Conservation (phyloP, 768 basidiomycete genomes). For the Pholiota molesta region DNA sequence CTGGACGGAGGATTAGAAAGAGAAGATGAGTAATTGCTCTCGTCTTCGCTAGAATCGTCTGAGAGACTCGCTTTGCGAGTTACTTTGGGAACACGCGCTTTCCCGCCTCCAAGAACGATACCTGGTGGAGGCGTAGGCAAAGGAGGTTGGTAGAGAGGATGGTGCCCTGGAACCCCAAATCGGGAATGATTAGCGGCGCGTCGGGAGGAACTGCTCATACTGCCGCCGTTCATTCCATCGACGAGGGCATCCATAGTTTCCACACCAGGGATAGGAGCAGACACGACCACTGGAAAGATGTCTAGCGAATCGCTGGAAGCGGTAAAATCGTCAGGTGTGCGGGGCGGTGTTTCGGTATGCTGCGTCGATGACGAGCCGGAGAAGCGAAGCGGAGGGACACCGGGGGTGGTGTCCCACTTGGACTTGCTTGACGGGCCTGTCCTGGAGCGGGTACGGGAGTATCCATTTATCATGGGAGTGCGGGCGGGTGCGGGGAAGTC, state of each 20-base stretch:
- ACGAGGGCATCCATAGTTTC: conserved; percentile 90
- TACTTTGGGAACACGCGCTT: conserved; percentile 33
- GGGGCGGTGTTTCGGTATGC: conserved; percentile 72
- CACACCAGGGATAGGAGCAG: conserved; percentile 77
- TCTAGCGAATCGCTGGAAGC: conserved; percentile 45
- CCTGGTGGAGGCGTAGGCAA: conserved; percentile 85
- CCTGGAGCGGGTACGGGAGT: conserved; percentile 53
- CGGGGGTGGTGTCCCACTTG: conserved; percentile 44
- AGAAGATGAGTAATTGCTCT: conserved; percentile 36
- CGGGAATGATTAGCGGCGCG: conserved; percentile 51
- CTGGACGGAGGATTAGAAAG: conserved; percentile 32
- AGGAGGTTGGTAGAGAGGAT: conserved; percentile 82
- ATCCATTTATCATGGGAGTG: conserved; percentile 29
- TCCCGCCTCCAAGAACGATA: conserved; percentile 62
- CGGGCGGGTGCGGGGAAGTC: conserved; percentile 26
- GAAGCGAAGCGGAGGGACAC: conserved; percentile 57
- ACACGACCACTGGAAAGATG: conserved; percentile 67
- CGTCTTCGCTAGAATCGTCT: conserved; percentile 60
- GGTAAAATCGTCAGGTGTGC: conserved; percentile 61
- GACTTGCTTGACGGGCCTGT: conserved; percentile 58
- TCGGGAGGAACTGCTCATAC: conserved; percentile 47
- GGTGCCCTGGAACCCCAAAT: conserved; percentile 61
- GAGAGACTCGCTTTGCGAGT: conserved; percentile 30
- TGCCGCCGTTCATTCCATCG: conserved; percentile 85
- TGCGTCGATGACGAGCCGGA: conserved; percentile 71